Base-by-base conservation (phyloP, 2,329 filamentous ascomycete species). In the Xylaria sp. region DNA sequence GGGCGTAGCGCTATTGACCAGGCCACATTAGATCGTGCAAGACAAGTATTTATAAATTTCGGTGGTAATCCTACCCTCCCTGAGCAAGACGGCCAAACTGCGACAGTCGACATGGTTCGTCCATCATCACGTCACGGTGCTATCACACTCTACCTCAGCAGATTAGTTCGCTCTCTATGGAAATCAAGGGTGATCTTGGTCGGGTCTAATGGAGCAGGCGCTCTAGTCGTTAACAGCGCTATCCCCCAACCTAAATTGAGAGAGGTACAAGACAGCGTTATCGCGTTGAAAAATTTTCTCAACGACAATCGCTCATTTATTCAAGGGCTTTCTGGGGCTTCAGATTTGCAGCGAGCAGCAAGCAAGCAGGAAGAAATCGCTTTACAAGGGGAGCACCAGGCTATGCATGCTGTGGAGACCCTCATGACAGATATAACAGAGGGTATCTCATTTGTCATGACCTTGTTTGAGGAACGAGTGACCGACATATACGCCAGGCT, bases 401-500 rank as follows among this genome's bases (percentile, higher is more conserved):
- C 94, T 11, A 84, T 99, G 67, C 90, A 95, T 72, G 92, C 92
- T 2, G 81, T 99, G 51, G 87, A 96, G 65, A 89, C 90, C 67
- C 83, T 99, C 23, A 92, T 97, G 76, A 89, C 90, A 57, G 92
- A 92, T 75, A 95, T 97, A 40, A 94, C 95, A 7, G 95, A 99
- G 76, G 95, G 95, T 3, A 97, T 99, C 54, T 96, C 94, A 0
- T 99, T 99, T 71, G 92, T 97, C 3, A 84, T 94, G 21, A 95
- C 97, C 74, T 83, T 99, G 1, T 98, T 98, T 64, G 94, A 98
- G 68, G 94, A 99, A 81, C 88, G 91, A 11, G 89, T 97, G 4
- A 88, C 92, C 45, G 94, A 99, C 65, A 97, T 98, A 49, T 89
- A 94, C 67, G 81, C 88, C 4, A 84, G 91, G 4, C 82, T 99